Evolutionary conservation across 305 asterid species (phyloP).

Genomic region (Fraxinus latifolia): DNA sequence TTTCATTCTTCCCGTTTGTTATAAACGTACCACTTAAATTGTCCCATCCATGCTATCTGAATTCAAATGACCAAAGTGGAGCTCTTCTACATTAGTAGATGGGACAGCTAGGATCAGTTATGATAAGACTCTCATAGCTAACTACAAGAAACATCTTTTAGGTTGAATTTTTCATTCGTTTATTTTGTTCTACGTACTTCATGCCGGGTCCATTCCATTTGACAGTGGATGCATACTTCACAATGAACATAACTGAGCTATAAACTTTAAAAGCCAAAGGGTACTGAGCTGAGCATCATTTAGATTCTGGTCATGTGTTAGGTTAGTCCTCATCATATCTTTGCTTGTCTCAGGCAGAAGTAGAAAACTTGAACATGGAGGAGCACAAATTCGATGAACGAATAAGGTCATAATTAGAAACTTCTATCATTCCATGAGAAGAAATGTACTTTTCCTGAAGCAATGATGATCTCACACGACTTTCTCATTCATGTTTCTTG

Average conservation of each 20-base stretch:
- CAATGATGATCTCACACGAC: neutral
- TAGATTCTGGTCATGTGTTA: slow-evolving; percentile 4
- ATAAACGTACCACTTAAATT: neutral
- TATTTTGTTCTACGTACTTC: neutral
- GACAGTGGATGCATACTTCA: neutral
- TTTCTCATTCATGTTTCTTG: slow-evolving; percentile 21
- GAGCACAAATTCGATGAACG: slow-evolving; percentile 65
- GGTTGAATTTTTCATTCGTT: neutral
- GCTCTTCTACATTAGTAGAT: neutral
- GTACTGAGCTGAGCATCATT: neutral
- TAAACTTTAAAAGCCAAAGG: neutral
- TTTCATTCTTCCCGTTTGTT: neutral
- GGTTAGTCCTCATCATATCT: slow-evolving; percentile 15
- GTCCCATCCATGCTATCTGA: neutral
- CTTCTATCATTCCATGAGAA: slow-evolving; percentile 9
- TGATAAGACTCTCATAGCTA: neutral
- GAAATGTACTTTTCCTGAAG: neutral
- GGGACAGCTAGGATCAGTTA: neutral
- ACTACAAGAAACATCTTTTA: neutral
- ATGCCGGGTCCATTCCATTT: neutral
- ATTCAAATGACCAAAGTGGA: neutral
- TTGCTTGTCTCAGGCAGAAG: slow-evolving; percentile 61
- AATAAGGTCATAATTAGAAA: slow-evolving; percentile 51
- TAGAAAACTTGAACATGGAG: slow-evolving; percentile 63
- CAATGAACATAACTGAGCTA: neutral